phyloP scores from a whole-genome alignment of 257 asterid genomes.

The Plantago elongata region DNA sequence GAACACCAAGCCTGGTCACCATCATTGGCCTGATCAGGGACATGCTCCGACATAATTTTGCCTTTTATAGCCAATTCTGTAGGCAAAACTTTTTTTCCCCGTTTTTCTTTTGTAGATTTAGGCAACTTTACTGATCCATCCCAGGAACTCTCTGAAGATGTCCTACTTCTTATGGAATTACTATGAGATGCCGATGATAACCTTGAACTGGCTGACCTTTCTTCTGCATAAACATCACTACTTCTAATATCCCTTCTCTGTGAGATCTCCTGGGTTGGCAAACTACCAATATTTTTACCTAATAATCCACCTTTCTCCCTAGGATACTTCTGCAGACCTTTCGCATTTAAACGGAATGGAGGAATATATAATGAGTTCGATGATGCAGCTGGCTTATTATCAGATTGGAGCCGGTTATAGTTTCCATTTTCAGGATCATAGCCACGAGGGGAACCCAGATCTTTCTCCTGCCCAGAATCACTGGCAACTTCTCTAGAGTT shows the following conservation, averaged over 20 bases:
- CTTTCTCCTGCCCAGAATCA: slow-evolving; percentile 62
- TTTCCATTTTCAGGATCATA: slow-evolving; percentile 51
- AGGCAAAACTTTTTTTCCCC: slow-evolving; percentile 35
- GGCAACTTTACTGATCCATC: slow-evolving; percentile 42
- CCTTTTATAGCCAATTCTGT: slow-evolving; percentile 36
- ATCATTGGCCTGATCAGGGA: slow-evolving; percentile 41
- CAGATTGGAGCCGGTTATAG: slow-evolving; percentile 36
- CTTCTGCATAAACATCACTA: slow-evolving; percentile 55
- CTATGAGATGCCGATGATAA: slow-evolving; percentile 43
- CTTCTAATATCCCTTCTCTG: slow-evolving; percentile 30
- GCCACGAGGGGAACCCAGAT: slow-evolving; percentile 40
- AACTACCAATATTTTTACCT: slow-evolving; percentile 46
- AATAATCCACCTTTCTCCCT: slow-evolving; percentile 54
- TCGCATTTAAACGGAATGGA: slow-evolving; percentile 42
- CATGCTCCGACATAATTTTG: slow-evolving; percentile 48
- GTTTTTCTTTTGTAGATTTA: slow-evolving; percentile 39
- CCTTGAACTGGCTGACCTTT: slow-evolving; percentile 47
- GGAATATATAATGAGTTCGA: slow-evolving; percentile 46
- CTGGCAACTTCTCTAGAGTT: slow-evolving; percentile 48
- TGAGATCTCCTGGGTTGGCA: slow-evolving; percentile 31
- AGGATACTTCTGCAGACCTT: slow-evolving; percentile 47
- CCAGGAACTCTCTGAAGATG: slow-evolving; percentile 63
- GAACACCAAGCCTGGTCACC: slow-evolving; percentile 60
- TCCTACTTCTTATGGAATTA: slow-evolving; percentile 45
- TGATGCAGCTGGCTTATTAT: slow-evolving; percentile 39